phyloP scores from a whole-genome alignment of 176 grass and related monocot genomes.

The Eremochloa ophiuroides region DNA sequence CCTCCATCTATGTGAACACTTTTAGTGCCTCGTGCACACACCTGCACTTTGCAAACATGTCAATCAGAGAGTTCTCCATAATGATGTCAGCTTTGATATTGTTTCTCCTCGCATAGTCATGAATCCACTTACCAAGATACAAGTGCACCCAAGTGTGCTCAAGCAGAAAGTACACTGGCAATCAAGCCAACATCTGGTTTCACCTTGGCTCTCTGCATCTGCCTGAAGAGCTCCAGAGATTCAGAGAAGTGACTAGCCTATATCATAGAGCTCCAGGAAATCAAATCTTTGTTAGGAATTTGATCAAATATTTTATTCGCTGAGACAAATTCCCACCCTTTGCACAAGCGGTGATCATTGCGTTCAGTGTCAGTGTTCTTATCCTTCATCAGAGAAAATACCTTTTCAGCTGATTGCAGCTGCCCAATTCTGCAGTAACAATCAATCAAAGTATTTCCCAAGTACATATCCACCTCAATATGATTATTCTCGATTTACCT shows the following conservation, averaged over 20 bases:
- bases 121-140: constrained; percentile 49
- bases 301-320: constrained; percentile 45
- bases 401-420: constrained; percentile 36
- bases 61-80: constrained; percentile 41
- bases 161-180: constrained; percentile 40
- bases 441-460: constrained; percentile 55
- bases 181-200: constrained; percentile 45
- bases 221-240: constrained; percentile 32
- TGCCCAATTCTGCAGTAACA: constrained; percentile 33
- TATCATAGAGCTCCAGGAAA: constrained; percentile 62
- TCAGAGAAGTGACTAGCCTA: constrained; percentile 47
- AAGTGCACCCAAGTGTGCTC: constrained; percentile 35
- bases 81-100: constrained; percentile 35
- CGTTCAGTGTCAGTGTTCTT: constrained; percentile 34
- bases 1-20: constrained; percentile 41
- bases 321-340: constrained; percentile 40
- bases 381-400: constrained; percentile 43
- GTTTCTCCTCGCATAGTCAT: constrained; percentile 42
- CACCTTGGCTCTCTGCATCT: constrained; percentile 51
- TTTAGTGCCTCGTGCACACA: constrained; percentile 24
- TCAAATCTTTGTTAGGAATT: constrained; percentile 46
- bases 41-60: constrained; percentile 50
- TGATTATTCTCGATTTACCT: constrained; percentile 38
- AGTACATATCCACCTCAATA: constrained; percentile 53
- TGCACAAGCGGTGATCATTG: constrained; percentile 49